These are phyloP conservation scores for Cryptosporidium meleagridis DNA, from an alignment of 169 alveolate genomes.

Conservation along the genomic window DNA sequence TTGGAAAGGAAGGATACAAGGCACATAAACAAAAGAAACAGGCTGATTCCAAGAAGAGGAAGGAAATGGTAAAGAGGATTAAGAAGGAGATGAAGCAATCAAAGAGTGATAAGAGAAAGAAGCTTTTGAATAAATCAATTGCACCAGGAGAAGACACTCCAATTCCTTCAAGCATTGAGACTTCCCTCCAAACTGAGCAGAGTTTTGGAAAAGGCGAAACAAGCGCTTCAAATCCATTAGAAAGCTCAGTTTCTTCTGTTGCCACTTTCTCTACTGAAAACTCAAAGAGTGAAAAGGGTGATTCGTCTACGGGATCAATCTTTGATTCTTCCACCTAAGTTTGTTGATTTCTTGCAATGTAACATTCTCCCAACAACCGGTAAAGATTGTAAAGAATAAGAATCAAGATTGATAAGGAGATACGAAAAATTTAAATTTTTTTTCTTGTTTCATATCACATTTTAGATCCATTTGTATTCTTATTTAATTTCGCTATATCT, in stretches of 20 bases:
- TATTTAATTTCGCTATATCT: conserved; percentile 4
- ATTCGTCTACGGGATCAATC: not conserved
- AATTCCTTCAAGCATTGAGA: conserved; percentile 6
- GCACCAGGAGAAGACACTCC: conserved; percentile 45
- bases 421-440: not conserved
- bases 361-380: not conserved
- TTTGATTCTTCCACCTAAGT: conserved; percentile 13
- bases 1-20: conserved; percentile 62
- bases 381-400: not conserved
- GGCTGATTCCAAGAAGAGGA: conserved; percentile 34
- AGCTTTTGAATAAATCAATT: conserved; percentile 2
- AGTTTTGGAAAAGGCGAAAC: not conserved
- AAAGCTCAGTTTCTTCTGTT: not conserved
- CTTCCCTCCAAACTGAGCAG: not conserved
- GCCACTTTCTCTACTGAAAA: not conserved
- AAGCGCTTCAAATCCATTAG: not conserved
- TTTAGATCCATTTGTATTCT: not conserved
- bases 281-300: conserved; percentile 1
- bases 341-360: not conserved
- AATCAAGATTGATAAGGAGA: not conserved
- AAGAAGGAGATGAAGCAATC: conserved; percentile 22
- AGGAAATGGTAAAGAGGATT: conserved; percentile 42
- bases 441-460: not conserved
- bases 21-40: conserved; percentile 26
- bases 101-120: conserved; percentile 52